These are phyloP conservation scores for Exophiala viscosa DNA, from an alignment of 2,329 filamentous ascomycete species.

Conservation along the genomic window DNA sequence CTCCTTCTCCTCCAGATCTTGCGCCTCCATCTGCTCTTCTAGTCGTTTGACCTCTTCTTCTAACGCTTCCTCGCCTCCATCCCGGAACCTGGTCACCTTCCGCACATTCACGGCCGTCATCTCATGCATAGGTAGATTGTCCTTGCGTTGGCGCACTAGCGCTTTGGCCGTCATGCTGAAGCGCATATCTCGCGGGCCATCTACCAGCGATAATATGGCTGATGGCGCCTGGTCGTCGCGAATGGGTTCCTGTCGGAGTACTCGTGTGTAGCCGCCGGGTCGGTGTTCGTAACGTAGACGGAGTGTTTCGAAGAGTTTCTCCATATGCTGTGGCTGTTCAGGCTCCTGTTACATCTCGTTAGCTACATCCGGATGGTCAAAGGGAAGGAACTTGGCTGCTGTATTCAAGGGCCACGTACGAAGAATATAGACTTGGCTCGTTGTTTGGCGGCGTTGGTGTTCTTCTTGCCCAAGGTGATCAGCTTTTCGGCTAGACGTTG, in stretches of 20 bases:
- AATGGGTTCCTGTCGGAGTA: constrained; percentile 84
- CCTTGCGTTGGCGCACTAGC: constrained; percentile 58
- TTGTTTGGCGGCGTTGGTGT: constrained; percentile 75
- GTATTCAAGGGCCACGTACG: constrained; percentile 53
- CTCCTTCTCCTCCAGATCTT: constrained; percentile 35
- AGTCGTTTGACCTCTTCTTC: constrained; percentile 55
- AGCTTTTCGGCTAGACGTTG: constrained; percentile 91
- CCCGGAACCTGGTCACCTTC: constrained; percentile 76
- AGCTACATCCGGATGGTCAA: too few species aligned
- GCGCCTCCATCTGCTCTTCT: constrained; percentile 54
- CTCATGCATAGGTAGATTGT: constrained; percentile 59
- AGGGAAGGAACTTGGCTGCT: too few species aligned
- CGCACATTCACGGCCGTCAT: constrained; percentile 73
- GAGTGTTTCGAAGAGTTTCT: constrained; percentile 84
- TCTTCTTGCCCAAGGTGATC: constrained; percentile 88
- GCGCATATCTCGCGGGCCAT: constrained; percentile 88
- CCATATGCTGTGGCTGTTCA: constrained; percentile 50
- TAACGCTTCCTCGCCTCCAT: constrained; percentile 63
- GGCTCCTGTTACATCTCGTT: constrained; percentile 16
- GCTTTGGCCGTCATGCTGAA: constrained; percentile 90
- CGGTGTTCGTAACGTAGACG: constrained; percentile 72
- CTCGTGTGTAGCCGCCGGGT: constrained; percentile 90
- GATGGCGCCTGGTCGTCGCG: constrained; percentile 83
- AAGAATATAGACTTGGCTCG: constrained; percentile 79
- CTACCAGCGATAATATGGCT: constrained; percentile 90